phyloP scores from a whole-genome alignment of 306 rosid genomes.

The Lagenaria siceraria region DNA sequence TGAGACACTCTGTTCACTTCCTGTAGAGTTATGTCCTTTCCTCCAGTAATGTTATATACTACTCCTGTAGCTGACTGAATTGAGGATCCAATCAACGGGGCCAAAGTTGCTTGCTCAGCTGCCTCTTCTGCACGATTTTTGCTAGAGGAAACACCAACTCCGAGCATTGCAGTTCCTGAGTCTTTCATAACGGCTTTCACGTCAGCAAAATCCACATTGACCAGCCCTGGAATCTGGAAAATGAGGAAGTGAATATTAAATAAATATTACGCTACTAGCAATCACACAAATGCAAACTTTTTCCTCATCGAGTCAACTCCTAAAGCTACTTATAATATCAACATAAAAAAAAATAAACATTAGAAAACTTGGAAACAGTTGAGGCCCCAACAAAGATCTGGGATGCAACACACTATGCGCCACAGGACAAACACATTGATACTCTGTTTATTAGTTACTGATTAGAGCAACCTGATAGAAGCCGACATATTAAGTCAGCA shows the following conservation, averaged over 20 bases:
- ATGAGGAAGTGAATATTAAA: background rate
- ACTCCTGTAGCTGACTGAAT: conserved; percentile 97
- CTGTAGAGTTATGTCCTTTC: conserved; percentile 95
- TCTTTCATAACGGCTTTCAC: conserved; percentile 97
- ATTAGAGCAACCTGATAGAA: background rate
- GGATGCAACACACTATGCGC: background rate
- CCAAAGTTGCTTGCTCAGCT: conserved; percentile 96
- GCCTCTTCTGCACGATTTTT: conserved; percentile 99
- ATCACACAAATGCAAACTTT: background rate
- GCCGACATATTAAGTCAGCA: background rate
- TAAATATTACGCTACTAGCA: conserved; percentile 4
- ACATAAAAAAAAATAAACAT: background rate
- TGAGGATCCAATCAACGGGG: conserved; percentile 94
- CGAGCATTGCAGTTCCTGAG: conserved; percentile 99
- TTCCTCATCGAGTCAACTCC: background rate
- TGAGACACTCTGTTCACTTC: conserved; percentile 97
- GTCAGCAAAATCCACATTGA: conserved; percentile 98
- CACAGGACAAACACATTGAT: background rate
- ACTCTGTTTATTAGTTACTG: background rate
- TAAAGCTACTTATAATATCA: background rate
- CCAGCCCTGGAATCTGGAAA: conserved; percentile 94
- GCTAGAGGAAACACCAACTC: conserved; percentile 94
- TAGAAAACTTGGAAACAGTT: background rate
- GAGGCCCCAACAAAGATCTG: background rate
- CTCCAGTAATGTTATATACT: conserved; percentile 94